Evolutionary conservation across 345 rosid genomes (phyloP), one percentile per base, ranked within the genome.

Genomic region (Gossypium arboreum): DNA sequence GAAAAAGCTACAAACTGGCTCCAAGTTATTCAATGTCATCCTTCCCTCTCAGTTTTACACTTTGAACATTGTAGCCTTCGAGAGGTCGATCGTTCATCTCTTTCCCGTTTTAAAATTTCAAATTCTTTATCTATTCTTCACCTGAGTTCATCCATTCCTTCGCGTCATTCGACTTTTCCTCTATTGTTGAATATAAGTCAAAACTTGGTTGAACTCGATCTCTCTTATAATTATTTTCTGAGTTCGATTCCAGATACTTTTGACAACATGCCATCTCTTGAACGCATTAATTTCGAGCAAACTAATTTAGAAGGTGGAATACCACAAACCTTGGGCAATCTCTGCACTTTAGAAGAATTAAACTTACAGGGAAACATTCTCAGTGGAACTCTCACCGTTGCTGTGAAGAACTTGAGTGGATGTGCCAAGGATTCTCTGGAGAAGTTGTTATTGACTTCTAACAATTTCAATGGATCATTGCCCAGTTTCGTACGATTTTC

Each of bases 381-480:
- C 45, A 2, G 0, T 29, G 58, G 24, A 27, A 9, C 60, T 24
- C 51, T 75, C 29, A 16, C 47, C 12, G 16, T 25, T 18, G 12
- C 74, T n/a, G 0, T 74, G 2, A 2, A 54, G 9, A 39, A 39
- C 7, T 22, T 81, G 1, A 25, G 20, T 11, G 75, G 54, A 20
- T 68, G 78, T 51, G 22, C 63, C 0, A 18, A 67, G 13, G 7
- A 39, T 24, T 52, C 78, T 7, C 17, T 75, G 13, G 56, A 66
- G 72, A 13, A 0, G 20, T 54, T 66, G 65, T 1, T 2, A 16
- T 6, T 15, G 58, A 60, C 2, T 3, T 18, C 0, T 3, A 81
- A 79, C 34, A 29, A 68, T 16, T 55, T 84, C 2, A 25, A 3
- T 47, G 83, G 85, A 12, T 72, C 70, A 0, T 39, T 81, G 65